Conservation (phyloP, 2,329 filamentous ascomycete genomes). For the Trichoderma atroviride region DNA sequence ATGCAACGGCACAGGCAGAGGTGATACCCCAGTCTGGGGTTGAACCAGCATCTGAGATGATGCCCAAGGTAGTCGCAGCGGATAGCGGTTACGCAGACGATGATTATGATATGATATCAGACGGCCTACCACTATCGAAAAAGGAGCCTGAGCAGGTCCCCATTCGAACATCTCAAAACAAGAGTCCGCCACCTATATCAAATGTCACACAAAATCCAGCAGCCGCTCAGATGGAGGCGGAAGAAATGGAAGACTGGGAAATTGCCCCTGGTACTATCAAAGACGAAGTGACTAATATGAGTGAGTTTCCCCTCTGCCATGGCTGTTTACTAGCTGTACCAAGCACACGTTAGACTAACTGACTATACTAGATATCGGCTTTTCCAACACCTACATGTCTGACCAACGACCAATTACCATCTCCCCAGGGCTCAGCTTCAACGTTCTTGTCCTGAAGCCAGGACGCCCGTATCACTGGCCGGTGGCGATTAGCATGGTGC, state of each 20-base stretch:
- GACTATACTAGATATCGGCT: conserved; percentile 44
- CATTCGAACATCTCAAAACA: neutral
- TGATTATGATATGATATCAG: neutral
- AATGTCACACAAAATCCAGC: no score
- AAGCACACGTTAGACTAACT: neutral
- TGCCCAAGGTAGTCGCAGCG: neutral
- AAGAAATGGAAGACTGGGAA: conserved; percentile 51
- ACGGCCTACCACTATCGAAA: neutral
- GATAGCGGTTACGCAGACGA: neutral
- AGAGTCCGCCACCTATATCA: neutral
- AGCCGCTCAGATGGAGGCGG: neutral
- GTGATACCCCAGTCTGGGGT: no score
- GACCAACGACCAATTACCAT: conserved; percentile 42
- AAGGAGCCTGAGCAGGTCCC: neutral
- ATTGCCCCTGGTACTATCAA: conserved; percentile 47
- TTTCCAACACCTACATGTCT: conserved; percentile 47
- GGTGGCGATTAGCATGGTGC: conserved; percentile 37
- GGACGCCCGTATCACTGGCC: conserved; percentile 41
- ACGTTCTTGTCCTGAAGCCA: conserved; percentile 46
- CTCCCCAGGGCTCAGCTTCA: conserved; percentile 44
- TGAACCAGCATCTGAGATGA: neutral
- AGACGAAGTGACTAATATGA: conserved; percentile 37
- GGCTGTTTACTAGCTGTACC: neutral
- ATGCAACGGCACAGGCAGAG: neutral
- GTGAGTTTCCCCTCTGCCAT: conserved; percentile 36